Evolutionary conservation across 1,284 basidiomycete genomes (phyloP), one percentile per base, ranked within the genome.

Genomic region (Phlebopus sp.): DNA sequence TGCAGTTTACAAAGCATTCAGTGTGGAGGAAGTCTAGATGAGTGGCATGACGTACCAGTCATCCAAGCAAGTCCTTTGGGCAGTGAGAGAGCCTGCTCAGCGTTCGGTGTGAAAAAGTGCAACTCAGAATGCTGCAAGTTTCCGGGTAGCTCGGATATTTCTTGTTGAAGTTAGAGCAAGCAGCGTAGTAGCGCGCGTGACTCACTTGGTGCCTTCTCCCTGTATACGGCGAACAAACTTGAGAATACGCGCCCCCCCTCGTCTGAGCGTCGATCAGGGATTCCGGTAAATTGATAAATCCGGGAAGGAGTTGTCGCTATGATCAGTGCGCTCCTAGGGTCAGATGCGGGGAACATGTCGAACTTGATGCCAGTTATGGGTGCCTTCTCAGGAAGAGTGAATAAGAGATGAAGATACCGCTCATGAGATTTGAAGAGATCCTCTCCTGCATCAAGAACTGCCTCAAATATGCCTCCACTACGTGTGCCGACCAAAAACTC

Each of bases 391-490:
- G 86, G 83, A 4, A 96, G 71, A 0, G 86, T 78, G 67, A 86
- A 94, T 1, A 97, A 81, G 5, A 81, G 68, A 57, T 90, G 86
- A 29, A 94, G 69, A 63, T 94, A 89, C 42, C 87, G 75, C 59
- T 92, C 90, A 54, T 85, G 84, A 6, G 88, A 87, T 70, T 93
- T 94, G 81, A 96, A 94, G 59, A 96, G 89, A 62, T 95, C 90
- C 58, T 95, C 91, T 56, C 89, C 77, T 34, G 90, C 79, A 69
- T 92, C 89, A n/a, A 92, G 74, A 2, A 94, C 75, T 1, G 84
- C 86, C 55, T 96, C 92, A 56, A 92, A 88, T 27, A 97, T 83
- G 13, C 81, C 82, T 13, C 94, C 94, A 51, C 84, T 86, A 51
- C 84, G 73, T 0, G 87, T 89, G 14, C 96, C 97, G 44, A 99